phyloP scores from a whole-genome alignment of 257 asterid species.

The Eucommia ulmoides region DNA sequence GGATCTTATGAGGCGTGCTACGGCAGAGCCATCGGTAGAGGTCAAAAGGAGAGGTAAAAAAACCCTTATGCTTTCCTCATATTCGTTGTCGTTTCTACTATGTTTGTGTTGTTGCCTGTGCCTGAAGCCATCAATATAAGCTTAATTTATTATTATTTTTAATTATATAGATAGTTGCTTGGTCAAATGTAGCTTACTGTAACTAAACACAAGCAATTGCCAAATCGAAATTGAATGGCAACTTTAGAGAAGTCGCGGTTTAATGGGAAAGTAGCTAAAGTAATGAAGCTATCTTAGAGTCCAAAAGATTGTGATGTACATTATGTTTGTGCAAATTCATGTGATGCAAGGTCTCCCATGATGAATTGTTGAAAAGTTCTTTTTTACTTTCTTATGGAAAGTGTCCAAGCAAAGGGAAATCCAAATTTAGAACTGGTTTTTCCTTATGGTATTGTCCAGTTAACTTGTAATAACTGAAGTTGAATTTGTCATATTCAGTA shows the following conservation, averaged over 20 bases:
- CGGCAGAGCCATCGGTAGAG: conserved; percentile 95
- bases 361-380: background rate
- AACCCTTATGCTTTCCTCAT: too few species aligned
- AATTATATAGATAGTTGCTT: too few species aligned
- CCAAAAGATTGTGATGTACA: too few species aligned
- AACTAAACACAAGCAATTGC: background rate
- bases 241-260: background rate
- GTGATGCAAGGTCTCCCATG: too few species aligned
- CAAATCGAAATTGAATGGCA: background rate
- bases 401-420: background rate
- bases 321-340: too few species aligned
- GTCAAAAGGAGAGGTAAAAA: conserved; percentile 96
- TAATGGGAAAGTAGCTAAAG: background rate
- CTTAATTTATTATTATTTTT: too few species aligned
- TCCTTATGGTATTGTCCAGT: background rate
- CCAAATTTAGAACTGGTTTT: too few species aligned
- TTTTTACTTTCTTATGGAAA: background rate
- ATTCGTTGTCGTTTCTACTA: background rate
- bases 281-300: too few species aligned
- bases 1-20: conserved; percentile 90
- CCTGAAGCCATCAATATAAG: too few species aligned
- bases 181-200: background rate
- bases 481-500: background rate
- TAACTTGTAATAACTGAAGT: background rate
- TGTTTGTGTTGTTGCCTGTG: too few species aligned